These are phyloP conservation scores for Aethionema arabicum DNA, from an alignment of 345 rosid species.

Conservation along the genomic window DNA sequence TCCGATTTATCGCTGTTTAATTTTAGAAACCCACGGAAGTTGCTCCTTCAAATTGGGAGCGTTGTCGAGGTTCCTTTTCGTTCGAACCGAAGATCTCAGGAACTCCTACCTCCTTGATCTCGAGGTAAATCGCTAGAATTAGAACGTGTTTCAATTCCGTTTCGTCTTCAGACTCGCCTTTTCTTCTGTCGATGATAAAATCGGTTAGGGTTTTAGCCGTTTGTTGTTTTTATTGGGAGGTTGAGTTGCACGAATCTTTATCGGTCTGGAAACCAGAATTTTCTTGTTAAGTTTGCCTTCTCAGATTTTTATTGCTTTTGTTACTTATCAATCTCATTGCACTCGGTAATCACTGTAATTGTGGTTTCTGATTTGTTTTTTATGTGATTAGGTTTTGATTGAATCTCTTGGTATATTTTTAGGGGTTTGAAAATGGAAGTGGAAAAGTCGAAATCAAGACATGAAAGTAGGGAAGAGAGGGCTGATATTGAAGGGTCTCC, in stretches of 20 bases:
- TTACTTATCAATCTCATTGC: conserved; percentile 1
- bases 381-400: conserved; percentile 21
- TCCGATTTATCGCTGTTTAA: conserved; percentile 1
- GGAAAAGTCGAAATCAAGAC: conserved; percentile 35
- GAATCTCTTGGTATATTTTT: conserved; percentile 11
- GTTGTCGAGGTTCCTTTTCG: conserved; percentile 1
- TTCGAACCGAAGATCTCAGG: conserved; percentile 16
- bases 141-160: background rate
- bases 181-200: background rate
- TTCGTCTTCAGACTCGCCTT: background rate
- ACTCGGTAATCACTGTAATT: conserved; percentile 8
- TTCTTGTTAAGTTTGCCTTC: background rate
- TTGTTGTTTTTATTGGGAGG: conserved; percentile 6
- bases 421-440: conserved; percentile 29
- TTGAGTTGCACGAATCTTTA: conserved; percentile 4
- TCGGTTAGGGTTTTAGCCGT: conserved; percentile 22
- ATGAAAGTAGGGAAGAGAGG: conserved; percentile 36
- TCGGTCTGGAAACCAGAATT: background rate
- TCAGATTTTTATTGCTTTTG: conserved; percentile 1
- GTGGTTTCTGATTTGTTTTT: conserved; percentile 6
- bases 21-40: conserved; percentile 13
- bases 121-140: conserved; percentile 13
- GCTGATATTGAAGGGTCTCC: conserved; percentile 32
- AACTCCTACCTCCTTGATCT: conserved; percentile 6
- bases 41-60: conserved; percentile 1